A percentile compares a stretch with the other conserved stretches of the same genome.
Evolutionary conservation across 2,329 filamentous ascomycete genomes (phyloP).

Genomic region (Dothideomycetes sp.): DNA sequence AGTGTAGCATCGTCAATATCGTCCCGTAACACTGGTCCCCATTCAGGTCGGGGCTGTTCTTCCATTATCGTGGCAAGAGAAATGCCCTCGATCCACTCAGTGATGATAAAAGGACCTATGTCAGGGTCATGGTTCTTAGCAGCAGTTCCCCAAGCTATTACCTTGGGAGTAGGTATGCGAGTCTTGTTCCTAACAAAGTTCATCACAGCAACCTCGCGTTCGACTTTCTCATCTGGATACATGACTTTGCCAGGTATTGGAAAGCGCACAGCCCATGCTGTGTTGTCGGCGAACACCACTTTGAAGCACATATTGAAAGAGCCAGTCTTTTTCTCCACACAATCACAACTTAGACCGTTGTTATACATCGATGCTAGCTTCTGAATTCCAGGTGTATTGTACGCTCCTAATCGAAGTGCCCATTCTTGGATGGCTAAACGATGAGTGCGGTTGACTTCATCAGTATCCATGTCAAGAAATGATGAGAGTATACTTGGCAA

Average conservation of each 20-base stretch:
- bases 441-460: too few relatives aligned
- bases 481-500: too few relatives aligned
- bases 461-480: too few relatives aligned
- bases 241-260: background rate
- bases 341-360: background rate
- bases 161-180: background rate
- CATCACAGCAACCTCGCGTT: constrained; percentile 1
- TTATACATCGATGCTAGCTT: constrained; percentile 2
- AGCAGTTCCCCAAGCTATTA: constrained; percentile 1
- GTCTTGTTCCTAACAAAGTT: background rate
- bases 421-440: too few relatives aligned
- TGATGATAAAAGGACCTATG: background rate
- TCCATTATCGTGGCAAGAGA: background rate
- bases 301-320: constrained; percentile 1
- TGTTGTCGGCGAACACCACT: background rate
- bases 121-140: background rate
- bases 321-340: background rate
- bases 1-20: background rate
- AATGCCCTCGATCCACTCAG: constrained; percentile 1
- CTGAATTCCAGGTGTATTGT: background rate
- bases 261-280: constrained; percentile 2
- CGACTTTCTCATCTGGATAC: background rate
- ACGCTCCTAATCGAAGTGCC: too few relatives aligned
- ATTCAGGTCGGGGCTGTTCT: too few relatives aligned
- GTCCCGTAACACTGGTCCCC: background rate